These are phyloP conservation scores for Coemansia sp. DNA, from an alignment of 192 early-diverging fungal genomes.

Conservation along the genomic window DNA sequence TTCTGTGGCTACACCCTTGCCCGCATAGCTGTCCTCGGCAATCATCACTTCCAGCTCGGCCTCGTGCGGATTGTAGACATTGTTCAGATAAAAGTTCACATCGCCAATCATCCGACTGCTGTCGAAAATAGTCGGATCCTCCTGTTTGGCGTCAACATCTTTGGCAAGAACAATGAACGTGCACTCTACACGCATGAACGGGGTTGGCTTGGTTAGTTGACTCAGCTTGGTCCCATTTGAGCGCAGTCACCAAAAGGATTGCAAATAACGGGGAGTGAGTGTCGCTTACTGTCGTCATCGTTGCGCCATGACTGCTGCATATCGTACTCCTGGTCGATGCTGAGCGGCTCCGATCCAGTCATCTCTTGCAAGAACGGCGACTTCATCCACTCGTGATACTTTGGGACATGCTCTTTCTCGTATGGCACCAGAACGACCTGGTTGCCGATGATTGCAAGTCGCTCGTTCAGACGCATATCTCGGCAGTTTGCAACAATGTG, in stretches of 20 bases:
- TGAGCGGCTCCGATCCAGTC: constrained; percentile 93
- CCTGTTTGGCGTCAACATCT: not conserved
- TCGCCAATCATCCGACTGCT: constrained; percentile 82
- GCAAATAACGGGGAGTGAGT: too few species aligned
- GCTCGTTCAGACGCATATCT: constrained; percentile 39
- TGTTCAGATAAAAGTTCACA: constrained; percentile 91
- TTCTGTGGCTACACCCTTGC: constrained; percentile 41
- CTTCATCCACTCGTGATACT: constrained; percentile 96
- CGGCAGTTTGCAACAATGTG: not conserved
- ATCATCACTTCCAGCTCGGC: constrained; percentile 96
- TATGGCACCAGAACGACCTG: constrained; percentile 80
- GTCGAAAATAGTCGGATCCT: constrained; percentile 6
- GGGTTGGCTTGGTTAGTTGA: not conserved
- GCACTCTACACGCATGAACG: constrained; percentile 43
- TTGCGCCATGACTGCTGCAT: constrained; percentile 89
- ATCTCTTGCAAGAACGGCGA: constrained; percentile 84
- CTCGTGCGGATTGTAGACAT: constrained; percentile 62
- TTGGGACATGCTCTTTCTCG: constrained; percentile 73
- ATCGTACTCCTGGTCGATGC: constrained; percentile 86
- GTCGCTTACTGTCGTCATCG: constrained; percentile 71
- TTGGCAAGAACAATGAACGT: constrained; percentile 65
- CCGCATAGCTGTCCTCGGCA: constrained; percentile 54
- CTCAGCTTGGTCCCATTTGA: too few species aligned
- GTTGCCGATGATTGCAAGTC: constrained; percentile 51
- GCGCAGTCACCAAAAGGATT: too few species aligned